Evolutionary conservation across 768 basidiomycete species (phyloP), one percentile per base, ranked within the genome.

Genomic region (Lentinula raphanica): DNA sequence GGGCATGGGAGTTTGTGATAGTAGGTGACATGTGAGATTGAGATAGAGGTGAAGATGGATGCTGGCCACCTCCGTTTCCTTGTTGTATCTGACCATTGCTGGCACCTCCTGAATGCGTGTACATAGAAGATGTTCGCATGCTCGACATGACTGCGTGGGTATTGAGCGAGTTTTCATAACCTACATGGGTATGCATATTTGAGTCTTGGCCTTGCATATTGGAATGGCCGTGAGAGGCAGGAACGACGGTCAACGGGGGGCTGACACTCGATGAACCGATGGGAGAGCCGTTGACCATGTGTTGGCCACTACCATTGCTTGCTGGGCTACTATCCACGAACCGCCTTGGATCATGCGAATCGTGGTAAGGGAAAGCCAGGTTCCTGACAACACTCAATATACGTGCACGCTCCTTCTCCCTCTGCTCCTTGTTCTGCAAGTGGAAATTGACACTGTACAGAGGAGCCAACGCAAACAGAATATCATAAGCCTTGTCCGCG

Each of bases 361-460:
- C 87, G 63, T 87, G 87, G 67, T 87, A 90, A n/a, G 89, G 89
- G 71, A 91, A 90, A 27, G 88, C 88, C 21, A 92, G 79, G 60
- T 87, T 88, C 59, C 86, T 80, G 40, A 91, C 89, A 23, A 82
- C 77, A 54, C 83, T 74, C 49, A 91, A 71, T 23, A 90, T 81
- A 60, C 80, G 77, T 11, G 76, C 76, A 60, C 86, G 84, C 66
- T 80, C 77, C 68, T 81, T 83, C 60, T 86, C 84, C 50, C 85
- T 76, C 21, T 76, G 74, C 58, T 82, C 80, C 19, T 73, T 66
- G 42, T 67, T 72, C 60, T 81, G 74, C 15, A 73, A 71, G 15
- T 79, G 80, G 64, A 85, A 85, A 39, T 87, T 86, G 40, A 79
- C 75, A 27, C 84, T 77, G 65, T 90, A 91, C n/a, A 92, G 72